These are phyloP conservation scores for Ustilago esculenta DNA, from an alignment of 1,284 basidiomycete genomes.

Conservation along the genomic window DNA sequence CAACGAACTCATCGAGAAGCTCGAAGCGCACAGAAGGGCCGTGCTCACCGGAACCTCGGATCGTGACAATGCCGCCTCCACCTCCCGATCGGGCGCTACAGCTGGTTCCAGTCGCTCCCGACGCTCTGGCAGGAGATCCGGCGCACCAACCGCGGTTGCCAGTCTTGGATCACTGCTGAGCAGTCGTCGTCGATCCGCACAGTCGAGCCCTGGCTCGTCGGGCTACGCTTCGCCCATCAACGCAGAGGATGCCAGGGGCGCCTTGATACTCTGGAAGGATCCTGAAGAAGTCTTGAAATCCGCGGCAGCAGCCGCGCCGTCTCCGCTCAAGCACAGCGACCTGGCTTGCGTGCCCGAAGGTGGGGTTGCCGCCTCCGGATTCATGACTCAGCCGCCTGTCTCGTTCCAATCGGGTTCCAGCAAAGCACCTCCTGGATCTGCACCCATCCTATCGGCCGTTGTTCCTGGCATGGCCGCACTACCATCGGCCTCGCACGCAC, in stretches of 20 bases:
- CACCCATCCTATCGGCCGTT: too few species aligned
- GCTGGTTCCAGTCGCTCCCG: conserved; percentile 9
- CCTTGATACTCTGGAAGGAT: conserved; percentile 44
- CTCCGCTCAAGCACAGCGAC: conserved; percentile 22
- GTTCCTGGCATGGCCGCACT: conserved; percentile 27
- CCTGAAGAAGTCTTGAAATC: conserved; percentile 39
- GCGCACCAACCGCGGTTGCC: conserved; percentile 4
- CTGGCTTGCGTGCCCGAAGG: conserved; percentile 9
- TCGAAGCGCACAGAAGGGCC: conserved; percentile 46
- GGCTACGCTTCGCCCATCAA: conserved; percentile 46
- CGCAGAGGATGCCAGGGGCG: conserved; percentile 35
- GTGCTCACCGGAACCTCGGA: conserved; percentile 46
- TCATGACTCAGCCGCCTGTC: conserved; percentile 37
- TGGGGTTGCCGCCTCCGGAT: conserved; percentile 2
- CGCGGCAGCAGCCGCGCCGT: conserved; percentile 9
- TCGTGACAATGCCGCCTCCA: conserved; percentile 34
- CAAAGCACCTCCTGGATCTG: too few species aligned
- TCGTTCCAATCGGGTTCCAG: conserved; percentile 21
- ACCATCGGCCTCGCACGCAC: conserved; percentile 5
- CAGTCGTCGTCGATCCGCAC: conserved; percentile 28
- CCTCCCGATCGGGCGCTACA: conserved; percentile 11
- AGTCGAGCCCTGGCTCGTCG: conserved; percentile 39
- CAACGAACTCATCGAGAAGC: conserved; percentile 56
- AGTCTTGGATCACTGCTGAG: conserved; percentile 29
- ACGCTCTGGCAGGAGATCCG: conserved; percentile 32